Percentiles rank a stretch among this genome's conserved stretches.
These are phyloP conservation scores for Ogataea corticis DNA, from an alignment of 805 yeast species.

Conservation along the genomic window DNA sequence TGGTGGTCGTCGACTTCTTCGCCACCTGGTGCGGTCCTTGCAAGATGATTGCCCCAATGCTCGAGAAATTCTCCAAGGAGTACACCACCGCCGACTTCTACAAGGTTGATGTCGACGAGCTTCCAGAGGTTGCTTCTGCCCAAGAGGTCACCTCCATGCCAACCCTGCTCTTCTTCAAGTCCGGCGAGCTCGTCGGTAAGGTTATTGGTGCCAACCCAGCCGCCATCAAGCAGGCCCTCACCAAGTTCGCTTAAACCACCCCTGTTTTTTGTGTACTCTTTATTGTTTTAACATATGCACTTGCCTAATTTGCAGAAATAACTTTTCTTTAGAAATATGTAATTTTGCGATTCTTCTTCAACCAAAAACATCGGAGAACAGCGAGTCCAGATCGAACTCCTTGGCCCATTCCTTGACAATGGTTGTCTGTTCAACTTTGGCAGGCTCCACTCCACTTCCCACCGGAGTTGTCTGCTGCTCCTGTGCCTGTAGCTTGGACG, in stretches of 20 bases:
- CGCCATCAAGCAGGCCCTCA: constrained; percentile 65
- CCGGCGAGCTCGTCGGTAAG: constrained; percentile 74
- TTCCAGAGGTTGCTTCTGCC: constrained; percentile 72
- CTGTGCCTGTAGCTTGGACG: constrained; percentile 35
- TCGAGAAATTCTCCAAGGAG: constrained; percentile 75
- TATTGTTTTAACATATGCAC: constrained; percentile 2
- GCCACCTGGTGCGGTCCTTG: constrained; percentile 99
- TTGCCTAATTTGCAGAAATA: too few species aligned
- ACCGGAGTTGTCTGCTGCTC: constrained; percentile 30
- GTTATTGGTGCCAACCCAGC: constrained; percentile 91
- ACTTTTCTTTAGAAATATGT: not conserved
- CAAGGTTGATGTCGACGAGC: constrained; percentile 91
- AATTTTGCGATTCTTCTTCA: not conserved
- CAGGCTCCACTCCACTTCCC: constrained; percentile 40
- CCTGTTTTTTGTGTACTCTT: not conserved
- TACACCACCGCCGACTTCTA: constrained; percentile 71
- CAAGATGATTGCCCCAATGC: constrained; percentile 93
- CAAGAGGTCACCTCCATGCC: constrained; percentile 60
- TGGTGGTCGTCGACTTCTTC: constrained; percentile 91
- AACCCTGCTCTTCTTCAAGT: constrained; percentile 72
- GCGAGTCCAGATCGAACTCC: constrained; percentile 88
- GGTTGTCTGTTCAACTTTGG: constrained; percentile 62
- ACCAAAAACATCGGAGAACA: constrained; percentile 50
- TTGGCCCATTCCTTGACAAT: constrained; percentile 90
- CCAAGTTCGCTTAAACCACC: constrained; percentile 29